These are phyloP conservation scores for Auriscalpium microsporum DNA, from an alignment of 768 basidiomycete species.

Conservation along the genomic window DNA sequence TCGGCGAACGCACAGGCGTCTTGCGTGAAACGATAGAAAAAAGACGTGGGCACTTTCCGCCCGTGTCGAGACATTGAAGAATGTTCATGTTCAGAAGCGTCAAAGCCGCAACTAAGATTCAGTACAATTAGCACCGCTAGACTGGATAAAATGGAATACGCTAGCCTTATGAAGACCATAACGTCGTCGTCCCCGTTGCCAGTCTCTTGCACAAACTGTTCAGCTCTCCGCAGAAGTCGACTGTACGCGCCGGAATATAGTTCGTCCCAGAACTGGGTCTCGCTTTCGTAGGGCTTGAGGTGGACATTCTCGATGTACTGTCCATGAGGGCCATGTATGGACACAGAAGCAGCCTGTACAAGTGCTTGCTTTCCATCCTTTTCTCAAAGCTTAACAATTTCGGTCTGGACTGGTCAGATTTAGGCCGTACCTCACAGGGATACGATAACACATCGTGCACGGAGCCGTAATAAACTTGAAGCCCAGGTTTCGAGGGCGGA, in stretches of 20 bases:
- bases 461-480: constrained; percentile 79
- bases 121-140: constrained; percentile 1
- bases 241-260: constrained; percentile 65
- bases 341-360: constrained; percentile 82
- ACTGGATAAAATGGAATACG: not conserved
- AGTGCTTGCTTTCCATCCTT: constrained; percentile 75
- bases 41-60: constrained; percentile 80
- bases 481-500: constrained; percentile 30
- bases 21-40: constrained; percentile 75
- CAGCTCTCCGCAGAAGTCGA: constrained; percentile 55
- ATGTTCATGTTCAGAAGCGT: constrained; percentile 89
- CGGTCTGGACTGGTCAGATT: not conserved
- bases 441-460: constrained; percentile 91
- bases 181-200: constrained; percentile 60
- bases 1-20: constrained; percentile 64
- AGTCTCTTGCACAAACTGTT: constrained; percentile 61
- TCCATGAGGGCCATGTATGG: constrained; percentile 70
- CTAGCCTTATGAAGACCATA: constrained; percentile 79
- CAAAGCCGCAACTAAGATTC: constrained; percentile 73
- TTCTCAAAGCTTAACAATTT: constrained; percentile 2
- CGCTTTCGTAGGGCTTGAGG: constrained; percentile 60
- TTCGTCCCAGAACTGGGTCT: constrained; percentile 65
- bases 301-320: constrained; percentile 87
- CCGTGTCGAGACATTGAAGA: constrained; percentile 86
- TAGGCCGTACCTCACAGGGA: constrained; percentile 69